Percentiles rank a stretch among this genome's conserved stretches.
These are phyloP conservation scores for Aureobasidium sp. DNA, from an alignment of 2,329 filamentous ascomycete species.

Conservation along the genomic window DNA sequence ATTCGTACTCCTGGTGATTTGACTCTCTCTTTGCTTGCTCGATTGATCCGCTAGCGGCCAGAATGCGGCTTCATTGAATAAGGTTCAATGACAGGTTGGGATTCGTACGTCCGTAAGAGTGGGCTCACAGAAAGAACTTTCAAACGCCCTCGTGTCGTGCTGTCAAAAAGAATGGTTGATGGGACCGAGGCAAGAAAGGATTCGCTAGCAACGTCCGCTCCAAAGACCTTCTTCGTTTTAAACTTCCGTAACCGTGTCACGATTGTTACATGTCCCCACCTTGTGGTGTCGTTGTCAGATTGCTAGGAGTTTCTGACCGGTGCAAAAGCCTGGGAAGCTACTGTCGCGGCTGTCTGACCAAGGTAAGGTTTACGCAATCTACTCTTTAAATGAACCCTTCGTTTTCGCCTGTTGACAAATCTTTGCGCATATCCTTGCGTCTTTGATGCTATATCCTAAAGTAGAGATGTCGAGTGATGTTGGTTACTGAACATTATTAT, in stretches of 20 bases:
- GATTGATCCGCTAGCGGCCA: background rate
- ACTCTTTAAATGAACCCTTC: background rate
- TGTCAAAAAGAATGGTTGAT: constrained; percentile 4
- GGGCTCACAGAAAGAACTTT: background rate
- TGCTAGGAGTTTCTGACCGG: background rate
- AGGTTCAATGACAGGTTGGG: constrained; percentile 7
- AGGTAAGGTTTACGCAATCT: constrained; percentile 5
- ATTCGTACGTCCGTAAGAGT: constrained; percentile 13
- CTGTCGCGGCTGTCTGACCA: constrained; percentile 8
- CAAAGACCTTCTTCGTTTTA: constrained; percentile 14
- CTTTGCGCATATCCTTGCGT: background rate
- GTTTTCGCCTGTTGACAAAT: constrained; percentile 10
- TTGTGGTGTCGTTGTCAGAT: background rate
- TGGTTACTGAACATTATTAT: background rate
- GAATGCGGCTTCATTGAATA: background rate
- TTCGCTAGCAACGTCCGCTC: constrained; percentile 1
- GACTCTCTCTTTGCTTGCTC: background rate
- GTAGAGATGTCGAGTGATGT: background rate
- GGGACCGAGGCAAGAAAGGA: background rate
- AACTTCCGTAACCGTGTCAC: constrained; percentile 11
- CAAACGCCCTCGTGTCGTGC: constrained; percentile 3
- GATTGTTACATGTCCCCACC: constrained; percentile 6
- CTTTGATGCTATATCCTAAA: background rate
- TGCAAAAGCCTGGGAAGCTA: constrained; percentile 13
- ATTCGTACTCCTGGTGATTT: background rate